Conservation (phyloP, 768 basidiomycete species). For the Lanmaoa rubissima region DNA sequence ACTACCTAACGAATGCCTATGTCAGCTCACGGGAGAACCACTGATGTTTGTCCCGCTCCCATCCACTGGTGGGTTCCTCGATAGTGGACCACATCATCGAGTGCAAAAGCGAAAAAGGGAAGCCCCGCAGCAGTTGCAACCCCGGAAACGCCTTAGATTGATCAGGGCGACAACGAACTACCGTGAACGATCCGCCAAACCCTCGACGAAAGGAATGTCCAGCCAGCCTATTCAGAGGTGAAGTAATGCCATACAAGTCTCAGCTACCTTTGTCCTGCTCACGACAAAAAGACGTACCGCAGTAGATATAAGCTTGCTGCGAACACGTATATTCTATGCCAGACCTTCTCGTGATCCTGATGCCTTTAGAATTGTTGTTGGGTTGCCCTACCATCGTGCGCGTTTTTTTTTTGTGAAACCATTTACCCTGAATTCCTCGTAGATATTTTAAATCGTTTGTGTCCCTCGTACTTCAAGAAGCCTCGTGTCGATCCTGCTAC, state of each 20-base stretch:
- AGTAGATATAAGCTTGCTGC: slow-evolving; percentile 50
- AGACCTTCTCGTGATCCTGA: slow-evolving; percentile 53
- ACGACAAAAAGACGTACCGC: slow-evolving; percentile 39
- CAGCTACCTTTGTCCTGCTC: background rate
- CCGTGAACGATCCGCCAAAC: slow-evolving; percentile 4
- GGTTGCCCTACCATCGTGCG: slow-evolving; percentile 69
- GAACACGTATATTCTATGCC: slow-evolving; percentile 66
- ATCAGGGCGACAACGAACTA: background rate
- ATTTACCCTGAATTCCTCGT: background rate
- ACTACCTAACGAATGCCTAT: slow-evolving; percentile 79
- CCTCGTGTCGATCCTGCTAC: slow-evolving; percentile 24
- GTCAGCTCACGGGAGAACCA: slow-evolving; percentile 78
- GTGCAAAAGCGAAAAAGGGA: slow-evolving; percentile 27
- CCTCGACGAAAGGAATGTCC: background rate
- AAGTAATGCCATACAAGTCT: background rate
- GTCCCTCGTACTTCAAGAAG: slow-evolving; percentile 41
- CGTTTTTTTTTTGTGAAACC: background rate
- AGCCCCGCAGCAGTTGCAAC: slow-evolving; percentile 9
- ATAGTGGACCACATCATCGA: background rate
- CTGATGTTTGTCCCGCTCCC: slow-evolving; percentile 46
- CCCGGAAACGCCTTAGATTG: slow-evolving; percentile 31
- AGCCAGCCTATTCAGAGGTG: slow-evolving; percentile 24
- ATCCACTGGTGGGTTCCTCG: slow-evolving; percentile 9
- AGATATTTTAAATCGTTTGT: slow-evolving; percentile 69
- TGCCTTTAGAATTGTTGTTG: slow-evolving; percentile 52